Conservation (phyloP, 805 yeast species). For the Barnettozyma siamensis region DNA sequence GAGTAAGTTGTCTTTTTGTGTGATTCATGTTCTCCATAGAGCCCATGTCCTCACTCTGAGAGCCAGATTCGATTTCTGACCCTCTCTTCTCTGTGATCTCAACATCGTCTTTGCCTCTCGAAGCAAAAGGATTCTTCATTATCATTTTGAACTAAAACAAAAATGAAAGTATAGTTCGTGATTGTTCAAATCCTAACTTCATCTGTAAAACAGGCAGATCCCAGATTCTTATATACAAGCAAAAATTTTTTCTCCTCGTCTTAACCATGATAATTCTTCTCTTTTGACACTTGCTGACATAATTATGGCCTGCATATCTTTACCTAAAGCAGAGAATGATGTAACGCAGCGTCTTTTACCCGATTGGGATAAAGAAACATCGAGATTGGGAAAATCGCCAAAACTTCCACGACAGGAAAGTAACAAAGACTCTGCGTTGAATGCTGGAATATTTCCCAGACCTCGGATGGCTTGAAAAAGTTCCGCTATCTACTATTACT, state of each 20-base stretch:
- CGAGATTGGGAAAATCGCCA: neutral
- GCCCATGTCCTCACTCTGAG: slow-evolving; percentile 6
- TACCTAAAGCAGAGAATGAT: neutral
- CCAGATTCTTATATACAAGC: neutral
- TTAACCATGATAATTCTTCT: too few relatives aligned
- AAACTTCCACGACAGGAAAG: neutral
- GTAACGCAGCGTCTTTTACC: neutral
- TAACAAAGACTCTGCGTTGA: too few relatives aligned
- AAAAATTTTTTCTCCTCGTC: too few relatives aligned
- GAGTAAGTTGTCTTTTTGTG: slow-evolving; percentile 7
- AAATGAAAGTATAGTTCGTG: too few relatives aligned
- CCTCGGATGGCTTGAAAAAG: too few relatives aligned
- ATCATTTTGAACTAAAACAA: neutral
- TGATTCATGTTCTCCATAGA: slow-evolving; percentile 8
- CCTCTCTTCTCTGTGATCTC: slow-evolving; percentile 5
- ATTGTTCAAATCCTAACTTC: too few relatives aligned
- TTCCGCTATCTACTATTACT: too few relatives aligned
- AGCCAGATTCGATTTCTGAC: slow-evolving; percentile 4
- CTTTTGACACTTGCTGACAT: neutral
- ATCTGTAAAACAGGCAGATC: too few relatives aligned
- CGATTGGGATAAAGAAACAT: neutral
- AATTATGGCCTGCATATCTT: neutral
- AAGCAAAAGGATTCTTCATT: neutral
- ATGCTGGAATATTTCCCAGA: too few relatives aligned
- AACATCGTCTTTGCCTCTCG: neutral